Percentiles rank a stretch among this genome's conserved stretches.
Evolutionary conservation across 2,329 filamentous ascomycete genomes (phyloP).

Genomic region (Alternaria burnsii): DNA sequence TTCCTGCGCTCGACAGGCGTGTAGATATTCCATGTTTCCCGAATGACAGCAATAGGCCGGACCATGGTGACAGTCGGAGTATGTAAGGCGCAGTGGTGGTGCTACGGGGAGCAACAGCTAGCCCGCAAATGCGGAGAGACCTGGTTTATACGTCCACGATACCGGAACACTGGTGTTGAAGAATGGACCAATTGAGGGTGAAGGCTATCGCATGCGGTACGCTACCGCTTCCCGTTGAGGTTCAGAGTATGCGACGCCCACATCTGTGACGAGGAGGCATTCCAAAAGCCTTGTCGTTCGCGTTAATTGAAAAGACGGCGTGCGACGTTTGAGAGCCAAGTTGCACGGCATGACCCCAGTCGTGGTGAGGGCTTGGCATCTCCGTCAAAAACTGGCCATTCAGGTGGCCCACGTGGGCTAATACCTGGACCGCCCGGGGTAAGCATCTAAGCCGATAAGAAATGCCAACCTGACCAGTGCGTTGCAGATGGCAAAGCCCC

Average conservation of each 20-base stretch:
- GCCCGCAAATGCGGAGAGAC: slow-evolving; percentile 29
- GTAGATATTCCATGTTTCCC: slow-evolving; percentile 48
- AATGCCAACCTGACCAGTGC: slow-evolving; percentile 13
- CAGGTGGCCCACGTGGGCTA: slow-evolving; percentile 20
- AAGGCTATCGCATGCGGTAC: slow-evolving; percentile 29
- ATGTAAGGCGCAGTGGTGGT: slow-evolving; percentile 24
- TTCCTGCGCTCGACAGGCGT: slow-evolving; percentile 53
- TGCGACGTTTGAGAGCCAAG: slow-evolving; percentile 30
- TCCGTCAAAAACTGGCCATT: slow-evolving; percentile 28
- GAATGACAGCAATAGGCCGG: slow-evolving; percentile 33
- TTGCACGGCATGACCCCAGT: slow-evolving; percentile 27
- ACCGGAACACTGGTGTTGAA: slow-evolving; percentile 21
- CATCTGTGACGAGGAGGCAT: slow-evolving; percentile 35
- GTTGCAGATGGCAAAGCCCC: slow-evolving; percentile 4
- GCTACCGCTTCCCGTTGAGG: slow-evolving; percentile 25
- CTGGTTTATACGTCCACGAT: slow-evolving; percentile 34
- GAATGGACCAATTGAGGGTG: slow-evolving; percentile 26
- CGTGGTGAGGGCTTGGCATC: slow-evolving; percentile 26
- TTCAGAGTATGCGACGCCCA: slow-evolving; percentile 28
- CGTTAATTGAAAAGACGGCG: slow-evolving; percentile 28
- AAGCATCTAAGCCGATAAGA: slow-evolving; percentile 9
- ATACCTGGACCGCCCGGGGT: slow-evolving; percentile 21
- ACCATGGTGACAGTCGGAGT: slow-evolving; percentile 25
- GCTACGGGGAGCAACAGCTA: slow-evolving; percentile 25
- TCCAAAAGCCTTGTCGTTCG: slow-evolving; percentile 25